A percentile compares a stretch with the other conserved stretches of the same genome.
These are phyloP conservation scores for Dalbergia cultrata DNA, from an alignment of 306 rosid genomes.

Conservation along the genomic window DNA sequence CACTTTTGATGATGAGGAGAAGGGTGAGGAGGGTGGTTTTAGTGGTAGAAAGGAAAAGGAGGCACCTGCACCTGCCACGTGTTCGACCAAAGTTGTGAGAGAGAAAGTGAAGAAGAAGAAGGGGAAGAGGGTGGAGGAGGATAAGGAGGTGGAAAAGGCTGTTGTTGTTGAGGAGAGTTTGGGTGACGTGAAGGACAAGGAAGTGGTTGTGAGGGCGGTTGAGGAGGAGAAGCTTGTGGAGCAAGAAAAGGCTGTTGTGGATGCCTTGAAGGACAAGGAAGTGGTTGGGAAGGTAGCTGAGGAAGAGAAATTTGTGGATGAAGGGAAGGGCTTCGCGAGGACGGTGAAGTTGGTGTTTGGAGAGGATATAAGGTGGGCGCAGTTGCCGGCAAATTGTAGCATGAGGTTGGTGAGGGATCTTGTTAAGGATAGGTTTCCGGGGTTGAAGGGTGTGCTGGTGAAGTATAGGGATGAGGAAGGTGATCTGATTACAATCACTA, in stretches of 20 bases:
- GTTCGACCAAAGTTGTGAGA: constrained; percentile 62
- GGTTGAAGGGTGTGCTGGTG: constrained; percentile 84
- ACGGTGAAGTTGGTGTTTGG: constrained; percentile 90
- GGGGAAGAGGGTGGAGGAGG: constrained; percentile 53
- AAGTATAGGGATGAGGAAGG: constrained; percentile 88
- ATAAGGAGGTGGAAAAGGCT: constrained; percentile 55
- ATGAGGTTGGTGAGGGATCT: constrained; percentile 70
- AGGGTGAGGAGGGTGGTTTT: constrained; percentile 59
- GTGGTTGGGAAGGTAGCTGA: constrained; percentile 46
- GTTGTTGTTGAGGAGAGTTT: constrained; percentile 57
- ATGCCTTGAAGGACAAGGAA: constrained; percentile 60
- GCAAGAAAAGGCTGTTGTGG: constrained; percentile 56
- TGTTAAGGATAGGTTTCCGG: constrained; percentile 73
- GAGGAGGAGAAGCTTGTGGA: constrained; percentile 60
- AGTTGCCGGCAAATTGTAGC: constrained; percentile 78
- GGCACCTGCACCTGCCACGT: constrained; percentile 29
- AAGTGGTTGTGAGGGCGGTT: background rate
- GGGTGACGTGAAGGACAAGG: constrained; percentile 50
- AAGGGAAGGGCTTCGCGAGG: constrained; percentile 63
- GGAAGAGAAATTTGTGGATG: constrained; percentile 48
- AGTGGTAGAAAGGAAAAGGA: constrained; percentile 49
- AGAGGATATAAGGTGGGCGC: constrained; percentile 92
- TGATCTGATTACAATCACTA: constrained; percentile 89
- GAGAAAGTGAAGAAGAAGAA: constrained; percentile 77
- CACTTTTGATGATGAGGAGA: constrained; percentile 48